These are phyloP conservation scores for Rhizophora apiculata DNA, from an alignment of 345 rosid genomes.

Conservation along the genomic window DNA sequence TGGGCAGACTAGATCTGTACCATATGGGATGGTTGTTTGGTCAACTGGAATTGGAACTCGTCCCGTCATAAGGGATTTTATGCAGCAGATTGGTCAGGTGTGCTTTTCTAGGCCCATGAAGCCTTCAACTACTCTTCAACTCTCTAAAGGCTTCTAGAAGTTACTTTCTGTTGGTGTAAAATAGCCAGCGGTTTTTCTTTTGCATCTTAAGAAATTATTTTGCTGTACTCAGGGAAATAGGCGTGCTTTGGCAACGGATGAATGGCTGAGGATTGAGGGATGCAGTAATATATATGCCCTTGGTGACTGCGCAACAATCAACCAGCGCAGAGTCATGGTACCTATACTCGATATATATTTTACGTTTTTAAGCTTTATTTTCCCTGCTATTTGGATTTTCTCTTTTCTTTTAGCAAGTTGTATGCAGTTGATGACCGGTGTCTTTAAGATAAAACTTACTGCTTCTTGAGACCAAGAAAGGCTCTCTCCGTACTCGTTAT, in stretches of 20 bases:
- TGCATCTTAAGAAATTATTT: not conserved
- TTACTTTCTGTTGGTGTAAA: not conserved
- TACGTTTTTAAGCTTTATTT: not conserved
- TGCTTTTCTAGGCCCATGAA: not conserved
- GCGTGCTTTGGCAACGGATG: conserved; percentile 94
- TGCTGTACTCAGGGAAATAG: conserved; percentile 53
- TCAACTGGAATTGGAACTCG: conserved; percentile 96
- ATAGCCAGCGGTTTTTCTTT: not conserved
- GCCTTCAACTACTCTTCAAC: conserved; percentile 1
- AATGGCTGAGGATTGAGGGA: conserved; percentile 93
- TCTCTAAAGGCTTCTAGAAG: not conserved
- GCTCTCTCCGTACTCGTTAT: not conserved
- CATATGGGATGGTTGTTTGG: conserved; percentile 98
- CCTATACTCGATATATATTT: not conserved
- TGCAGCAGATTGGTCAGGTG: conserved; percentile 96
- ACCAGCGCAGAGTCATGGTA: conserved; percentile 99
- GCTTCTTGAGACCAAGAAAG: not conserved
- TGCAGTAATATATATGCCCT: conserved; percentile 69
- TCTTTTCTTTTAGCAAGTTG: not conserved
- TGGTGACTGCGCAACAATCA: conserved; percentile 97
- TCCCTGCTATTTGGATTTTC: no score
- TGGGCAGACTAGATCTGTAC: conserved; percentile 55
- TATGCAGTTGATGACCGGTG: not conserved
- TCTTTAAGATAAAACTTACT: not conserved
- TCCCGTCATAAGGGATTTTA: conserved; percentile 77